Conservation (phyloP, 768 basidiomycete species). For the Ramaria sp. region DNA sequence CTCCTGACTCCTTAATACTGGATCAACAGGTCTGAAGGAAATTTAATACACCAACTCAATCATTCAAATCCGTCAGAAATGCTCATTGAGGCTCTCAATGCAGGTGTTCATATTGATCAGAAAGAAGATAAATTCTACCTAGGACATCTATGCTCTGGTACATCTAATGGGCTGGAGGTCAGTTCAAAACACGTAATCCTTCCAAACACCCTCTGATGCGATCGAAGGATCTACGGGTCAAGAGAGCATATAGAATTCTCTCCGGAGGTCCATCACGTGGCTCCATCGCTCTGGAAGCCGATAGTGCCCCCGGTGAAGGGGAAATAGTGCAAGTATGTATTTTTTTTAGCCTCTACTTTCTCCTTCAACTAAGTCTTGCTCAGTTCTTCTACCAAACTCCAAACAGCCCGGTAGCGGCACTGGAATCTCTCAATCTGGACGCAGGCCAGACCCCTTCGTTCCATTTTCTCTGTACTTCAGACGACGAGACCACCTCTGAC, state of each 20-base stretch:
- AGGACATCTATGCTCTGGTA: constrained; percentile 18
- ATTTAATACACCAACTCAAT: constrained; percentile 53
- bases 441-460: not conserved
- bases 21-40: constrained; percentile 59
- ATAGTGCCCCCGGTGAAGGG: constrained; percentile 39
- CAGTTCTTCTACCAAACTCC: not conserved
- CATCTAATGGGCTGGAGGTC: constrained; percentile 18
- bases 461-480: not conserved
- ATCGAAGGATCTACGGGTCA: not conserved
- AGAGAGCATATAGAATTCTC: constrained; percentile 39
- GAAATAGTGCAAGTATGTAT: constrained; percentile 37
- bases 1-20: not conserved
- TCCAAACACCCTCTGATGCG: not conserved
- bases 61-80: constrained; percentile 47
- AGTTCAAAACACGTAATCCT: constrained; percentile 6
- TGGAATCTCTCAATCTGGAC: not conserved
- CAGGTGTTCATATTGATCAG: constrained; percentile 16
- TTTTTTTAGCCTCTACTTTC: not conserved
- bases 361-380: not conserved
- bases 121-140: constrained; percentile 53
- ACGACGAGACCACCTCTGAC: not conserved
- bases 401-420: not conserved
- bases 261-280: constrained; percentile 69
- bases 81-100: constrained; percentile 42
- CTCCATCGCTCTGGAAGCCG: constrained; percentile 46